Evolutionary conservation across 352 stramenopile species (phyloP).

Genomic region (Globisporangium paddicum): DNA sequence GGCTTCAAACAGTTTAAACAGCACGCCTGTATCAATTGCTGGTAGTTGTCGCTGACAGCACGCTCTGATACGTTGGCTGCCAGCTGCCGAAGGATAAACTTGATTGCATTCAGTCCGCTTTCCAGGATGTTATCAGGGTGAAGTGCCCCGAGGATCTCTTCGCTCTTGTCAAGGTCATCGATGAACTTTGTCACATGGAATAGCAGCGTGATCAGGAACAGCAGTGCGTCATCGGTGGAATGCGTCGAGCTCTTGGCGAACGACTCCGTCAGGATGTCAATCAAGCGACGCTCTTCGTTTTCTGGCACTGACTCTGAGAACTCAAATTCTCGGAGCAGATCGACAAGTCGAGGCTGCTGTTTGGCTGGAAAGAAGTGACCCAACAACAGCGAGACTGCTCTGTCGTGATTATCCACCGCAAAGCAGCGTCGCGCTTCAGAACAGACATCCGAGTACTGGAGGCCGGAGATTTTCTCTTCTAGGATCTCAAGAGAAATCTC

Average conservation of each 20-base stretch:
- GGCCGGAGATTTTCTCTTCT: constrained; percentile 38
- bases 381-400: constrained; percentile 33
- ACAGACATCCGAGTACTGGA: constrained; percentile 57
- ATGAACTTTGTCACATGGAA: constrained; percentile 37
- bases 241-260: constrained; percentile 31
- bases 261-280: constrained; percentile 40
- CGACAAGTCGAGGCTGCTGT: constrained; percentile 36
- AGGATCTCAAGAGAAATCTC: constrained; percentile 37
- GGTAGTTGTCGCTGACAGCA: constrained; percentile 10
- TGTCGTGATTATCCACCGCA: constrained; percentile 29
- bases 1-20: constrained; percentile 40
- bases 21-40: constrained; percentile 27
- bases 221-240: constrained; percentile 20
- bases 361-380: constrained; percentile 51
- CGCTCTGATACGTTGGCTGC: constrained; percentile 13
- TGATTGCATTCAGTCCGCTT: constrained; percentile 29
- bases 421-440: constrained; percentile 41
- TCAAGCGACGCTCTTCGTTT: constrained; percentile 7
- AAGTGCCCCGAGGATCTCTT: constrained; percentile 14
- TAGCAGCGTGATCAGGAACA: constrained; percentile 37
- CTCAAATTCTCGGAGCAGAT: constrained; percentile 56
- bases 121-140: constrained; percentile 24
- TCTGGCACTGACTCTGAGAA: constrained; percentile 15
- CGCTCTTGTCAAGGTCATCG: constrained; percentile 18
- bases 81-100: constrained; percentile 31